Base-by-base conservation (phyloP, 2,329 filamentous ascomycete genomes). In the Leptographium radiaticola region DNA sequence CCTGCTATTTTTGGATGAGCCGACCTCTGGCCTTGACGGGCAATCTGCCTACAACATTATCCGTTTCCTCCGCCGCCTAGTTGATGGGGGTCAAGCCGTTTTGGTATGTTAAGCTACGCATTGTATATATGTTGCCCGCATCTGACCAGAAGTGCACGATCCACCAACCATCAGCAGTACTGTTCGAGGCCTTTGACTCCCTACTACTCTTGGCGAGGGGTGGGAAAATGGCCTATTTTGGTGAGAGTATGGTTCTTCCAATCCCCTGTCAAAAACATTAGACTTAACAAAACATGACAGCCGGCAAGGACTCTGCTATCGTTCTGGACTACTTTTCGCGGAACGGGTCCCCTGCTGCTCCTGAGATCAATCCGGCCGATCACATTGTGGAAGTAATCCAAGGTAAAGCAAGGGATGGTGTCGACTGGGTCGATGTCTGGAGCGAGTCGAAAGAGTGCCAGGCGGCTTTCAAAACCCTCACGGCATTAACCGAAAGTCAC, bases 291-390 rank as follows among this genome's bases (percentile, higher is more conserved):
- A 36, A 53, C 44, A 42, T 13, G 33, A 20, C 39, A 52, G 49
- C 54, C 25, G 77, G 77, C 42, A 61, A 73, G 6, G 68, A 73
- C 54, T 76, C 75, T 0, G 65, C 66, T 4, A 77, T 71, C 0
- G 64, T 86, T 53, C 75, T 74, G 45, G 70, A 70, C 30, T 86
- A 86, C 66, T 90, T 93, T 62, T 78, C 78, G 44, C 70, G 71
- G 20, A 76, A 86, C 56, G 86, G 84, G 6, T 81, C 79, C 0
- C 73, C 76, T 1, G 86, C 84, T 57, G 75, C 77, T 0, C 58
- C 70, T 0, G 76, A 80, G 0, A 79, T 78, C 18, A 89, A 89
- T 60, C 84, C 84, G 1, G 86, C 86, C 0, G 86, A 89, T 64
- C 86, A 83, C 71, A 88, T 89, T 81, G 78, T 89, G 52, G 74